These are phyloP conservation scores for Boletus fagicola DNA, from an alignment of 768 basidiomycete genomes.

Conservation along the genomic window DNA sequence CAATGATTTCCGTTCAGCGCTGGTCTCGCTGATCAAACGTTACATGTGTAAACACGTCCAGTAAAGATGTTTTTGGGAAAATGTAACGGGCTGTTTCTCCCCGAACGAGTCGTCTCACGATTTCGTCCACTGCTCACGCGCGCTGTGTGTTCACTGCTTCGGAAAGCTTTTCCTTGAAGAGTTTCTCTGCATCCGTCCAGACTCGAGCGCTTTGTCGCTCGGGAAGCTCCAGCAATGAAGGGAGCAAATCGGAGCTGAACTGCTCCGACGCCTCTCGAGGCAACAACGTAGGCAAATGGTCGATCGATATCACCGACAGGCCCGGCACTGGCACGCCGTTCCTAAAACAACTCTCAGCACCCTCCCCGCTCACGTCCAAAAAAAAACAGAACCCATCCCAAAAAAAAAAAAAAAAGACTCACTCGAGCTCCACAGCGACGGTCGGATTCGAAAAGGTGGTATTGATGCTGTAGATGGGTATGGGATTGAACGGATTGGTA, in stretches of 20 bases:
- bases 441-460: conserved; percentile 93
- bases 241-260: conserved; percentile 84
- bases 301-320: conserved; percentile 89
- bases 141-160: conserved; percentile 41
- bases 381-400: neutral
- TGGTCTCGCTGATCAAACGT: neutral
- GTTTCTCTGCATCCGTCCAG: conserved; percentile 83
- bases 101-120: neutral
- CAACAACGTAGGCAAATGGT: conserved; percentile 92
- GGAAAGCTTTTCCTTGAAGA: conserved; percentile 68
- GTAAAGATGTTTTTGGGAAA: neutral
- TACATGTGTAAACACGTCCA: neutral
- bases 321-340: conserved; percentile 63
- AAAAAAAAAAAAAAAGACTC: conserved; percentile 30
- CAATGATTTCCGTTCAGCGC: neutral
- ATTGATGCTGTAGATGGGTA: conserved; percentile 92
- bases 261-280: conserved; percentile 97
- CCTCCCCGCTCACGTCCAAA: neutral
- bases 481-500: conserved; percentile 97
- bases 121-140: neutral
- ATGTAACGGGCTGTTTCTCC: neutral
- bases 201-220: conserved; percentile 63
- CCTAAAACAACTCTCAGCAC: conserved; percentile 36
- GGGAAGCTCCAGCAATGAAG: conserved; percentile 78
- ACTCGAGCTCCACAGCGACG: conserved; percentile 81